These are phyloP conservation scores for Tuber microsphaerosporum DNA, from an alignment of 495 filamentous ascomycete genomes.

Conservation along the genomic window DNA sequence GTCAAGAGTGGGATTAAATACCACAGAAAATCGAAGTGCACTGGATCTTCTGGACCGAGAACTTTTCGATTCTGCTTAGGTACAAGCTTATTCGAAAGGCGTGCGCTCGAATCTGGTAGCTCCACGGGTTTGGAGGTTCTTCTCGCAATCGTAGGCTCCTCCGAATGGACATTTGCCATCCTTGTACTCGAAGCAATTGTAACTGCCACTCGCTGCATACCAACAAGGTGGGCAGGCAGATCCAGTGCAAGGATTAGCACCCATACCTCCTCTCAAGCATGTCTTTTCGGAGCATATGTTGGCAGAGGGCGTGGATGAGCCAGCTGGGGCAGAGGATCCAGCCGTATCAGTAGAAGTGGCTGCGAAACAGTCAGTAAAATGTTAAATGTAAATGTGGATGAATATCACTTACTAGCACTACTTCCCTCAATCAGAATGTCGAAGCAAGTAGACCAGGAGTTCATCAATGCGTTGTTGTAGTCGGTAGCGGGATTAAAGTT, in stretches of 20 bases:
- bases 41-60: neutral
- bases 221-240: constrained; percentile 35
- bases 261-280: constrained; percentile 31
- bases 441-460: constrained; percentile 33
- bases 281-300: constrained; percentile 20
- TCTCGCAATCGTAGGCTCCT: constrained; percentile 39
- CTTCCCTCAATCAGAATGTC: constrained; percentile 25
- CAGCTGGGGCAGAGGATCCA: neutral
- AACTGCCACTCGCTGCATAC: constrained; percentile 16
- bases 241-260: constrained; percentile 28
- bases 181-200: constrained; percentile 37
- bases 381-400: neutral
- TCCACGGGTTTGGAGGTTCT: constrained; percentile 25
- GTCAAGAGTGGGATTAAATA: neutral
- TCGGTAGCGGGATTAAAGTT: constrained; percentile 8
- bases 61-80: neutral
- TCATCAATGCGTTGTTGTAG: constrained; percentile 21
- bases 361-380: constrained; percentile 7
- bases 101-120: constrained; percentile 30
- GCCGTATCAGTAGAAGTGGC: constrained; percentile 13
- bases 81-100: constrained; percentile 17
- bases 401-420: constrained; percentile 18
- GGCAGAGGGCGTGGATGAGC: neutral
- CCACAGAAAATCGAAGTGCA: neutral
- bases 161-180: constrained; percentile 33